phyloP scores from a whole-genome alignment of 148 eudicot genomes.

The Dysphania ambrosioides region DNA sequence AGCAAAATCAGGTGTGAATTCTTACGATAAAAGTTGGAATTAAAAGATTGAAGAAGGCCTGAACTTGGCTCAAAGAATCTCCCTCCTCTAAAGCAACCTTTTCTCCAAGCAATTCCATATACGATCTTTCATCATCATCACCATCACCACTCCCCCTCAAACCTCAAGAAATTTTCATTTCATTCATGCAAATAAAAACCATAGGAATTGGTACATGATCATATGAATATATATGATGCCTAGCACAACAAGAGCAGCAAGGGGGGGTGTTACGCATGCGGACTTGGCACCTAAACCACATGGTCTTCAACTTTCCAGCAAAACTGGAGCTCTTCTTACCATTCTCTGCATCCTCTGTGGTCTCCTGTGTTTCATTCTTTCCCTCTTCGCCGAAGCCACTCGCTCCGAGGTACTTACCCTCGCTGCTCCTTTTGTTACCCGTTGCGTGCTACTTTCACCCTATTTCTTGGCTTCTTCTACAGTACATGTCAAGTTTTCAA shows the following conservation, averaged over 20 bases:
- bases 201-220: background rate
- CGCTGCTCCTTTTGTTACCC: background rate
- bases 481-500: too few species aligned
- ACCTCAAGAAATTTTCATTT: background rate
- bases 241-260: constrained; percentile 1
- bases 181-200: background rate
- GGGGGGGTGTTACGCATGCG: constrained; percentile 37
- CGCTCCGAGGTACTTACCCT: constrained; percentile 37
- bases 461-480: too few species aligned
- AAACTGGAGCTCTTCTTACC: constrained; percentile 39
- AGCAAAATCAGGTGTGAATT: constrained; percentile 13
- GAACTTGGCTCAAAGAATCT: constrained; percentile 44
- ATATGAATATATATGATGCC: background rate
- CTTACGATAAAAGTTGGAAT: constrained; percentile 26
- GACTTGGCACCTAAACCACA: constrained; percentile 38
- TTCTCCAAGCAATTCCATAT: constrained; percentile 75
- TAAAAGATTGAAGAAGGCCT: background rate
- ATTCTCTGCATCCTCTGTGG: constrained; percentile 41
- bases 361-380: constrained; percentile 46
- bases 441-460: too few species aligned
- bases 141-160: background rate
- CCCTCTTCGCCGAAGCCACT: constrained; percentile 53
- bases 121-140: background rate
- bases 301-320: constrained; percentile 34
- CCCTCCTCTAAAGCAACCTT: constrained; percentile 89